Evolutionary conservation across 352 stramenopile genomes (phyloP), one percentile per base, ranked within the genome.

Genomic region (Pythium apleroticum): DNA sequence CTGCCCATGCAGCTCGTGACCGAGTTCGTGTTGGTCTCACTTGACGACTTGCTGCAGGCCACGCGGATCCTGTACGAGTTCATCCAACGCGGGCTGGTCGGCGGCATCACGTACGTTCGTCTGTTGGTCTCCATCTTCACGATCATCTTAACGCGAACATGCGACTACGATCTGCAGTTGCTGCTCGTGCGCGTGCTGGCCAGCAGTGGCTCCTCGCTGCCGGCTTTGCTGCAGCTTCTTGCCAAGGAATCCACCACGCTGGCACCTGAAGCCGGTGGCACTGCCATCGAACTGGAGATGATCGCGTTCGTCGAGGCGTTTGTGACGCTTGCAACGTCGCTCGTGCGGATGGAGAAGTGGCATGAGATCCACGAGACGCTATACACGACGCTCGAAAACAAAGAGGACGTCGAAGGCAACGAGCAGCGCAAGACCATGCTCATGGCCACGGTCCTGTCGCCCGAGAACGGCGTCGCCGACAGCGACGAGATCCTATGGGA

Each of bases 391-490:
- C 63, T 85, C 3, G 74, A 90, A 31, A 71, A 72, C 46, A 41
- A 53, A 3, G 70, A 81, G 35, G 81, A 90, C 46, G 56, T 69
- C 20, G 79, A 86, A 33, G 60, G 69, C 6, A 72, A 85, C n/a
- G 78, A 88, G 53, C 78, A 90, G 49, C 66, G 81, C 4, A 87
- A 85, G 67, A 78, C 72, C 48, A 73, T 82, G 46, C 66, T 90
- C 19, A 70, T 90, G 20, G 76, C 76, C 7, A 65, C 60, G 14
- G 52, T 85, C 25, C 35, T 89, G n/a, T 74, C 72, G 7, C 67
- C 74, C 4, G 66, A 66, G 35, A 66, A 71, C 24, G 65, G 65
- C 45, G 52, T 71, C 2, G 52, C 76, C n/a, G 69, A 69, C 20
- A 69, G 61, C 11, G 58, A 78, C 30, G 77, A 88, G 39, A 45